A percentile compares a stretch with the other conserved stretches of the same genome.
These are phyloP conservation scores for Paracorniculantispora psalliotae DNA, from an alignment of 2,329 filamentous ascomycete genomes.

Conservation along the genomic window DNA sequence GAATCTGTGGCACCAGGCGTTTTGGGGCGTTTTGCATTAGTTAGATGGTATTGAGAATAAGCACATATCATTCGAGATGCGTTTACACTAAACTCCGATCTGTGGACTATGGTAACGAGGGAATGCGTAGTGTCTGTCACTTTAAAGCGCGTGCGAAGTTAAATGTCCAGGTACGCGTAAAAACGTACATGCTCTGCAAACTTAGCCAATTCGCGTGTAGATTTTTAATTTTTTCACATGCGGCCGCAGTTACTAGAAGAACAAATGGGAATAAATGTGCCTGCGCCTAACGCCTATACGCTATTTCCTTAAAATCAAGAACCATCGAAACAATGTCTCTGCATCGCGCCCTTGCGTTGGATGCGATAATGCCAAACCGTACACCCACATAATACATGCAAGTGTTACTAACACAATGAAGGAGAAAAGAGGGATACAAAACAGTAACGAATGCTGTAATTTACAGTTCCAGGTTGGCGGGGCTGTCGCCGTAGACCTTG, in stretches of 20 bases:
- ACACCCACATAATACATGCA: background rate
- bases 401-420: background rate
- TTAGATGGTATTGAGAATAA: constrained; percentile 5
- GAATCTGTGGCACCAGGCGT: constrained; percentile 5
- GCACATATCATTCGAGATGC: background rate
- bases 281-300: constrained; percentile 7
- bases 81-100: too few species aligned
- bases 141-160: too few species aligned
- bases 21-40: constrained; percentile 5
- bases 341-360: too few species aligned
- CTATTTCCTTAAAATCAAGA: background rate
- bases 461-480: constrained; percentile 7
- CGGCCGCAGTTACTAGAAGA: too few species aligned
- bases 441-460: background rate
- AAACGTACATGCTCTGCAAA: too few species aligned
- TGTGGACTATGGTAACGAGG: too few species aligned
- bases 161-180: too few species aligned
- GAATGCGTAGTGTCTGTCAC: too few species aligned
- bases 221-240: background rate
- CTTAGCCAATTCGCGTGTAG: too few species aligned
- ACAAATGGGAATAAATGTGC: background rate
- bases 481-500: constrained; percentile 1
- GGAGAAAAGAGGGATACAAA: background rate
- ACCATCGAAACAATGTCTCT: background rate
- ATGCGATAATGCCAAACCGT: background rate